Conservation (phyloP, 2,329 filamentous ascomycete genomes). For the Pestalotiopsis sp. region DNA sequence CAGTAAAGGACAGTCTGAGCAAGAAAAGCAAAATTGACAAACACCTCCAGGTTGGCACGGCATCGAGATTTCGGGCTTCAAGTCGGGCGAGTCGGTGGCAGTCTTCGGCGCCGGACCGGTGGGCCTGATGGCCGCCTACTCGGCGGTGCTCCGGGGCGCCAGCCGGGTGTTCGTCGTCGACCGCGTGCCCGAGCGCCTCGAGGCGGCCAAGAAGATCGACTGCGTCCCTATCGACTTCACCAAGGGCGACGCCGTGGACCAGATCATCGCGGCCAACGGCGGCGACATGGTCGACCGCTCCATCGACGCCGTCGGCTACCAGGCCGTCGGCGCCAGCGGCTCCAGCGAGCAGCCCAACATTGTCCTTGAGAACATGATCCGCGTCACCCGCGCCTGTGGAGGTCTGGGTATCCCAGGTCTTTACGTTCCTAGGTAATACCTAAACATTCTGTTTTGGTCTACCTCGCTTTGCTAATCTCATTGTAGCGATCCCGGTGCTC, state of each 20-base stretch:
- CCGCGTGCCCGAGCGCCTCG: constrained; percentile 27
- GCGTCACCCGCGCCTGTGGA: constrained; percentile 62
- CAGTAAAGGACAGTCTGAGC: too few species aligned
- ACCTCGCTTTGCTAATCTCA: background rate
- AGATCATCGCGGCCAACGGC: constrained; percentile 31
- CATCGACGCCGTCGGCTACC: constrained; percentile 28
- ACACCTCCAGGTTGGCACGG: constrained; percentile 50
- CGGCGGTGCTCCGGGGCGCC: constrained; percentile 35
- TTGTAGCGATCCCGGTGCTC: constrained; percentile 61
- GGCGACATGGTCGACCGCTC: constrained; percentile 21
- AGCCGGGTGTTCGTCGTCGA: constrained; percentile 35
- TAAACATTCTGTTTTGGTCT: background rate
- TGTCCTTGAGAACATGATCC: constrained; percentile 66
- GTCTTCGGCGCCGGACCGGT: constrained; percentile 39
- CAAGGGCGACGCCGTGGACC: constrained; percentile 27
- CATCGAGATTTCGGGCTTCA: constrained; percentile 59
- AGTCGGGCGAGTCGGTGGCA: constrained; percentile 22
- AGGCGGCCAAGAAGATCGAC: constrained; percentile 30
- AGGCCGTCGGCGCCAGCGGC: constrained; percentile 14
- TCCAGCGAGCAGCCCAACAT: constrained; percentile 43
- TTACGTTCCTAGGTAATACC: constrained; percentile 38
- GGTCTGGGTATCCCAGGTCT: constrained; percentile 64
- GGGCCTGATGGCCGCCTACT: constrained; percentile 36
- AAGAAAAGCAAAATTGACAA: background rate
- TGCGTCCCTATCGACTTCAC: constrained; percentile 38